These are phyloP conservation scores for Anisodus tanguticus DNA, from an alignment of 257 asterid species.

Conservation along the genomic window DNA sequence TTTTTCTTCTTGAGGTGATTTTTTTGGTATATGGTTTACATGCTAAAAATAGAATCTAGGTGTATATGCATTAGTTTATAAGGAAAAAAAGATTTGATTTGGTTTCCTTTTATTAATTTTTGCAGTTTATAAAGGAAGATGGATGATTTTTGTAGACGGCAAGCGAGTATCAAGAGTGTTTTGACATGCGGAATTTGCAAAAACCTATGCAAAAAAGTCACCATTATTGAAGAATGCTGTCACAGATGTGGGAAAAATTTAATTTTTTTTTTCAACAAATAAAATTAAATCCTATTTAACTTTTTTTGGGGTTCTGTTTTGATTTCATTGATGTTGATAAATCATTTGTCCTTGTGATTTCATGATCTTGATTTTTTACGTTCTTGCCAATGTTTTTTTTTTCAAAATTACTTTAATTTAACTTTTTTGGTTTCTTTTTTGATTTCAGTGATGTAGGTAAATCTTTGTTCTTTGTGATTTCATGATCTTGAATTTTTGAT, in stretches of 20 bases:
- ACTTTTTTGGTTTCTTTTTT: not conserved
- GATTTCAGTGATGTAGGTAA: not conserved
- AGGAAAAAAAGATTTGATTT: not conserved
- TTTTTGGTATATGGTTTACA: not conserved
- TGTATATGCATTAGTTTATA: not conserved
- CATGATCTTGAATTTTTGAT: not conserved
- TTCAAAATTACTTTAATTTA: not conserved
- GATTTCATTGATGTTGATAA: not conserved
- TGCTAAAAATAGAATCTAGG: not conserved
- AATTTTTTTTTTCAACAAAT: not conserved
- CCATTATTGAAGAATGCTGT: conserved; percentile 35
- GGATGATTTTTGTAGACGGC: conserved; percentile 1
- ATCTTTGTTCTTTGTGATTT: not conserved
- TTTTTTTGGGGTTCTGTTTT: not conserved
- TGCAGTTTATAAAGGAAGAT: not conserved
- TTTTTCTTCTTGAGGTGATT: not conserved
- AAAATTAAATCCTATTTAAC: too few relatives aligned
- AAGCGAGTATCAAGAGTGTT: conserved; percentile 19
- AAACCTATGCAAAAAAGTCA: conserved; percentile 21
- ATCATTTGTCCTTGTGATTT: too few relatives aligned
- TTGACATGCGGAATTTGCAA: conserved; percentile 34
- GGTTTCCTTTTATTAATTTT: not conserved
- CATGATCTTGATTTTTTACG: too few relatives aligned
- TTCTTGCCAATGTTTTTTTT: not conserved
- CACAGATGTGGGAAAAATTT: conserved; percentile 19